phyloP scores from a whole-genome alignment of 2,329 filamentous ascomycete species.

The Ceratocystis papillata region DNA sequence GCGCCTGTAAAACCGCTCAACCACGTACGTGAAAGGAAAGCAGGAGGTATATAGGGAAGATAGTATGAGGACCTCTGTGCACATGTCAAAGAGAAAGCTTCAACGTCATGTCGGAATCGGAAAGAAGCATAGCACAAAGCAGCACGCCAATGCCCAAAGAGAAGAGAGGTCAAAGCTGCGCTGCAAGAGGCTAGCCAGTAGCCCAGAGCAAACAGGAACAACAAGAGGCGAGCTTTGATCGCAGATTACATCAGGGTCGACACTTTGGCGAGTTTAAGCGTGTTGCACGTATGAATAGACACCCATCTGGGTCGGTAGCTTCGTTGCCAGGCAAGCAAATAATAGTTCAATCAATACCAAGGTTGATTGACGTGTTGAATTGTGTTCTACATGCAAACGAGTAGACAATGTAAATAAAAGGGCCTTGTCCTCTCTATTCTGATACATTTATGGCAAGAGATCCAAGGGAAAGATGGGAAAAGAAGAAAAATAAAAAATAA shows the following conservation, averaged over 20 bases:
- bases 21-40: background rate
- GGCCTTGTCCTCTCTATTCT: background rate
- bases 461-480: background rate
- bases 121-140: no score
- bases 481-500: background rate
- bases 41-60: background rate
- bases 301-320: background rate
- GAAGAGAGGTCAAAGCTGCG: background rate
- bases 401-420: background rate
- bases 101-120: background rate
- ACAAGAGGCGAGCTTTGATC: background rate
- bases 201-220: background rate
- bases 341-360: background rate
- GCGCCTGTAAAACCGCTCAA: background rate
- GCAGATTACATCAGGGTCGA: background rate
- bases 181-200: background rate
- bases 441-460: background rate
- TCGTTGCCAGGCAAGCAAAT: background rate
- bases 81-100: slow-evolving; percentile 2
- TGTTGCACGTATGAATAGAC: background rate
- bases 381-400: background rate
- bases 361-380: no score
- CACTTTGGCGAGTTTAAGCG: slow-evolving; percentile 3
- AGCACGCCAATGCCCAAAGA: background rate
- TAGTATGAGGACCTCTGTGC: background rate